A percentile compares a stretch with the other conserved stretches of the same genome.
Evolutionary conservation across 2,329 filamentous ascomycete species (phyloP).

Genomic region (Magnaporthiopsis rhizophila): DNA sequence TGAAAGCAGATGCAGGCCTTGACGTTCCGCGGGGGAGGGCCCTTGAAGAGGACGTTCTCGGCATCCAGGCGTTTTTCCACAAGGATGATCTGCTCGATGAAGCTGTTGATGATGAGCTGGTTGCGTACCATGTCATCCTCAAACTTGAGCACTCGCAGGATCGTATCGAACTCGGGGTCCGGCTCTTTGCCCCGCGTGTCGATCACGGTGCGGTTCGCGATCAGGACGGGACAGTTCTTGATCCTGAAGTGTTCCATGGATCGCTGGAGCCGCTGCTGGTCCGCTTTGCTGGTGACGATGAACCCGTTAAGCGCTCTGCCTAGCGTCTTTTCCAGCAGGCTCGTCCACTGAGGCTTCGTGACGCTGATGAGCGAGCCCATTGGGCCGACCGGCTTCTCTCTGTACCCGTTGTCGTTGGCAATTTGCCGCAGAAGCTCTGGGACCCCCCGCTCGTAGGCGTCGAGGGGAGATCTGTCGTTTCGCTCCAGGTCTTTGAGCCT

Average conservation of each 20-base stretch:
- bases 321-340: slow-evolving; percentile 69
- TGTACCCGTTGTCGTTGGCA: slow-evolving; percentile 59
- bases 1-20: slow-evolving; percentile 62
- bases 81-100: slow-evolving; percentile 78
- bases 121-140: slow-evolving; percentile 71
- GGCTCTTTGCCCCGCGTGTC: slow-evolving; percentile 66
- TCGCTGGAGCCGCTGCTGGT: slow-evolving; percentile 59
- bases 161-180: slow-evolving; percentile 62
- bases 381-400: slow-evolving; percentile 70
- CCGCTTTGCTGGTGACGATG: slow-evolving; percentile 68
- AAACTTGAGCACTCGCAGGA: slow-evolving; percentile 73
- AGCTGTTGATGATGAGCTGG: slow-evolving; percentile 73
- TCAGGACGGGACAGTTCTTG: slow-evolving; percentile 50
- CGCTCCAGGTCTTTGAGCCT: slow-evolving; percentile 43
- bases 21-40: slow-evolving; percentile 59
- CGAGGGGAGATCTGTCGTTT: slow-evolving; percentile 51
- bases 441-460: slow-evolving; percentile 58
- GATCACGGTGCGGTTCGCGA: slow-evolving; percentile 48
- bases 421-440: slow-evolving; percentile 60
- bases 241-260: slow-evolving; percentile 53
- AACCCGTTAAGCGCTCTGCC: slow-evolving; percentile 67
- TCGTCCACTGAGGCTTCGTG: slow-evolving; percentile 72
- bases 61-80: slow-evolving; percentile 62
- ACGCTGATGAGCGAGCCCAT: slow-evolving; percentile 72
- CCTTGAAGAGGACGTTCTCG: slow-evolving; percentile 58